phyloP scores from a whole-genome alignment of 768 basidiomycete genomes.

The Pisolithus tinctorius region DNA sequence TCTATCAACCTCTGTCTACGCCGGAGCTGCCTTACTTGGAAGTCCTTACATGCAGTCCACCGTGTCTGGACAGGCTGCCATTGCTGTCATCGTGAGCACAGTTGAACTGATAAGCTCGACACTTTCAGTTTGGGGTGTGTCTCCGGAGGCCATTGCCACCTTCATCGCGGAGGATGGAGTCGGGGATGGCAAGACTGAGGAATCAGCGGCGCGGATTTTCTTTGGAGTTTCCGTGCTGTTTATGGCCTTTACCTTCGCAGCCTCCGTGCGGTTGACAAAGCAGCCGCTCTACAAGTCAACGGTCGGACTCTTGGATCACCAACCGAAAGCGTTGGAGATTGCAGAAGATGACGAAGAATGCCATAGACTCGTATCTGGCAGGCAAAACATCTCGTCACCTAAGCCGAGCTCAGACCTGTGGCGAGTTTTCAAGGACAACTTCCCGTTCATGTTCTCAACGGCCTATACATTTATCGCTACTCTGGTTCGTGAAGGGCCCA shows the following conservation, averaged over 20 bases:
- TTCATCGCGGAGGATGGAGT: constrained; percentile 9
- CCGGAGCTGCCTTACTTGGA: constrained; percentile 79
- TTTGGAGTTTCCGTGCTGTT: constrained; percentile 67
- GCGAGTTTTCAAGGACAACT: constrained; percentile 57
- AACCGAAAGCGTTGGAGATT: constrained; percentile 17
- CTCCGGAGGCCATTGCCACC: constrained; percentile 22
- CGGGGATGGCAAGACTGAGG: constrained; percentile 47
- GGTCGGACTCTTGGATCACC: constrained; percentile 40
- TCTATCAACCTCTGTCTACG: constrained; percentile 70
- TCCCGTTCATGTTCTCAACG: constrained; percentile 63
- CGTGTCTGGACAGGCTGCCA: constrained; percentile 81
- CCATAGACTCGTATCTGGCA: constrained; percentile 30
- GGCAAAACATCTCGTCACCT: constrained; percentile 15
- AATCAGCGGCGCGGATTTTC: constrained; percentile 65
- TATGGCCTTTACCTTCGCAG: constrained; percentile 45
- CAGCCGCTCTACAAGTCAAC: constrained; percentile 54
- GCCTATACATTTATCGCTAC: constrained; percentile 76
- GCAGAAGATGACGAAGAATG: constrained; percentile 27
- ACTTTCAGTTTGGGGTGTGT: constrained; percentile 45
- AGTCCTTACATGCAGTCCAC: constrained; percentile 63
- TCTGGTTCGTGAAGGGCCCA: constrained; percentile 44
- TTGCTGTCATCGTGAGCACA: constrained; percentile 73
- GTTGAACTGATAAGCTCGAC: constrained; percentile 67
- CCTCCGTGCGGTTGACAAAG: constrained; percentile 51
- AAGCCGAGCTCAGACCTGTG: constrained; percentile 39